Evolutionary conservation across 495 filamentous ascomycete species (phyloP).

Genomic region (Penicillium antarcticum): DNA sequence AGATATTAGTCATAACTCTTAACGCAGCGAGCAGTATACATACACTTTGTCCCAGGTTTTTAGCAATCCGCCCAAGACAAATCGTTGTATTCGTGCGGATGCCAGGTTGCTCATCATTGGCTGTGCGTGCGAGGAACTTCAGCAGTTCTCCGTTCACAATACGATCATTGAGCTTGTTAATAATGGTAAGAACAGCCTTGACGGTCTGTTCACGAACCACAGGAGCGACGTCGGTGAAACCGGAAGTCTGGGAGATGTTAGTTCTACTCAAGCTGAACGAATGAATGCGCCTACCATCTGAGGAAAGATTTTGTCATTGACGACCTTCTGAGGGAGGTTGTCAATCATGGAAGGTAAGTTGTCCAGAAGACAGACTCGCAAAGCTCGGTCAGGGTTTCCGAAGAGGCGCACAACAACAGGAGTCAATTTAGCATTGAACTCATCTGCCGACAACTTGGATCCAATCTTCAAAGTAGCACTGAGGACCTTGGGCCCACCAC

Average conservation of each 20-base stretch:
- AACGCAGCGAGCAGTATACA: constrained; percentile 7
- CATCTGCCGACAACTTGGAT: constrained; percentile 78
- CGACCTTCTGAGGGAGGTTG: constrained; percentile 79
- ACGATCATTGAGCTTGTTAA: constrained; percentile 86
- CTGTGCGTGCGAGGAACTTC: constrained; percentile 88
- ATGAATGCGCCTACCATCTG: constrained; percentile 60
- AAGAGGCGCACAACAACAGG: constrained; percentile 88
- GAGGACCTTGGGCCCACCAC: constrained; percentile 91
- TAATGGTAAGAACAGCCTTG: constrained; percentile 81
- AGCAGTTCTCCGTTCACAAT: constrained; percentile 91
- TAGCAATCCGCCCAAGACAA: constrained; percentile 92
- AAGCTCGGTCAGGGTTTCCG: constrained; percentile 84
- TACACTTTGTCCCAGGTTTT: constrained; percentile 72
- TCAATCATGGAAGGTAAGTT: constrained; percentile 90
- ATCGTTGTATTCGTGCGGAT: constrained; percentile 98
- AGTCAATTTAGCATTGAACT: constrained; percentile 80
- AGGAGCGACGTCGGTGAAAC: constrained; percentile 87
- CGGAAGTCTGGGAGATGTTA: constrained; percentile 60
- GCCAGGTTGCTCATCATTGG: constrained; percentile 95
- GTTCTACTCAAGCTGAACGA: constrained; percentile 9
- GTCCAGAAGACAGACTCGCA: constrained; percentile 88
- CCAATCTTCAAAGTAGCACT: constrained; percentile 84
- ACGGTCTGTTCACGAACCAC: constrained; percentile 93
- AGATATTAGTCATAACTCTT: constrained; percentile 15
- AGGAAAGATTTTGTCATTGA: constrained; percentile 96